Base-by-base conservation (phyloP, 2,329 filamentous ascomycete species). In the Penicillium sp. region DNA sequence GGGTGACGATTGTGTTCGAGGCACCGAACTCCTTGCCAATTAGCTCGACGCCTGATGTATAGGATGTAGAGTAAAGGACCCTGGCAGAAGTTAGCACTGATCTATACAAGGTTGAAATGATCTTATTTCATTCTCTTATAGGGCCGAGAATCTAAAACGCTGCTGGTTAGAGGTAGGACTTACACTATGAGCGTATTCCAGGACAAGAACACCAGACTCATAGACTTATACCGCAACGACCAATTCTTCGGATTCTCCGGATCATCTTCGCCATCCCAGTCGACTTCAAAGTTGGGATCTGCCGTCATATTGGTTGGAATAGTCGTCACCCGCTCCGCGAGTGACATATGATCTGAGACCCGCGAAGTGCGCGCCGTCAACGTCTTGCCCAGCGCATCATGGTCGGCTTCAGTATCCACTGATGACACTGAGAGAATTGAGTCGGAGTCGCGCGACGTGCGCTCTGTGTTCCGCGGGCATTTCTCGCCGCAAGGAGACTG, bases 11-110 rank as follows among this genome's bases (percentile, higher is more conserved):
- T 0, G 85, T 86, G 37, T 85, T 81, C 14, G 79, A 82, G 6
- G 78, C 71, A 39, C 82, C 76, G 66, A 92, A 94, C 54, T 91
- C 88, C 14, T 81, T 73, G 69, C 86, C 85, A 74, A 96, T 85
- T 0, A 89, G 88, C 0, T 85, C 83, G 37, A 90, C 85, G 2
- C 87, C 88, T 0, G 88, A 85, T 0, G 91, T 92, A 72, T 95
- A 96, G 54, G 86, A 88, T 0, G 91, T 95, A 49, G 88, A 91
- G 71, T 92, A 91, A 48, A 92, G 72, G 15, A 92, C 88, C 69
- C 81, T 76, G 56, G 34, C 15, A 55, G 25, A 3, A 20, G 39
- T 25, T 17, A 50, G 31, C 38, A 45, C 3, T 6, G 28, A 31
- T 22, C 11, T 5, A 22, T n/a, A 11, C 22, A 10, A 3, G 1